Evolutionary conservation across 495 filamentous ascomycete species (phyloP).

Genomic region (Aspergillus coremiiformis): DNA sequence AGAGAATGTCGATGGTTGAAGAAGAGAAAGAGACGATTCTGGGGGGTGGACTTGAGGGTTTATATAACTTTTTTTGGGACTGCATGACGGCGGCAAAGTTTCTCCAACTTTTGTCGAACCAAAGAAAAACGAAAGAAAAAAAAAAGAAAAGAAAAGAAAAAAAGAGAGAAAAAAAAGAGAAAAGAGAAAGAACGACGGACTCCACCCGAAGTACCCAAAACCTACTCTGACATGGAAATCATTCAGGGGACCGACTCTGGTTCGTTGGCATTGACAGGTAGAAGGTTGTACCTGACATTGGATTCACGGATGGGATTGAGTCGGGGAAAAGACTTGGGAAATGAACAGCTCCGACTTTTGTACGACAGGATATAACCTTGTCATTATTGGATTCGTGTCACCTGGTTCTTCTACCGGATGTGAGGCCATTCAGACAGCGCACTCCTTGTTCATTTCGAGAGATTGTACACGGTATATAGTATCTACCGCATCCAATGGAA

Average conservation of each 20-base stretch:
- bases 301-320: background rate
- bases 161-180: background rate
- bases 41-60: background rate
- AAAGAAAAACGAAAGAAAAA: background rate
- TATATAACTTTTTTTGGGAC: background rate
- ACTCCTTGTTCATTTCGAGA: too few relatives aligned
- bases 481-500: too few relatives aligned
- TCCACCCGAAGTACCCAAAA: conserved; percentile 9
- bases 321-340: background rate
- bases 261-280: background rate
- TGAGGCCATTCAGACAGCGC: background rate
- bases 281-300: background rate
- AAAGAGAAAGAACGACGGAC: conserved; percentile 1
- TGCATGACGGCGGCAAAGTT: background rate
- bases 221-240: background rate
- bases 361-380: too few relatives aligned
- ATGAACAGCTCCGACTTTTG: too few relatives aligned
- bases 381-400: too few relatives aligned
- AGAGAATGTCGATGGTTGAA: conserved; percentile 13
- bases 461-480: too few relatives aligned
- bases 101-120: background rate
- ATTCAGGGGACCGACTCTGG: background rate
- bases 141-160: background rate
- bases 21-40: conserved; percentile 2
- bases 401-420: too few relatives aligned